Evolutionary conservation across 305 asterid genomes (phyloP).

Genomic region (Fraxinus xanthoxyloides): DNA sequence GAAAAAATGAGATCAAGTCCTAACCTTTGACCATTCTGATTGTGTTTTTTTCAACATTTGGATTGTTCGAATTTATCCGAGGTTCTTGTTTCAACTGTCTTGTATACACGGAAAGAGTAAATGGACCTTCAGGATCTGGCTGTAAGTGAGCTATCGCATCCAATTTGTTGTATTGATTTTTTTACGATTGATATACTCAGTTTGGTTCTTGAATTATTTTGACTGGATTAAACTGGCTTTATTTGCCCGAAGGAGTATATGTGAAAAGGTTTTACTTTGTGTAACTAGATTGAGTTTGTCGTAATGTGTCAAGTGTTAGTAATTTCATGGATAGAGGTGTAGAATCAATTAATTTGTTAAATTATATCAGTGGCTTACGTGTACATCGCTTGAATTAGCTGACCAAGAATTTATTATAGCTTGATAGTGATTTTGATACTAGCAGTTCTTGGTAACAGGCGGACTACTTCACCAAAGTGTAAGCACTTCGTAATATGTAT

Average conservation of each 20-base stretch:
- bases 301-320: background rate
- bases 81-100: conserved; percentile 20
- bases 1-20: background rate
- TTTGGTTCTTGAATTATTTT: background rate
- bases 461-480: background rate
- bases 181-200: background rate
- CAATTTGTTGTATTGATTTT: conserved; percentile 1
- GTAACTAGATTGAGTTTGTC: conserved; percentile 7
- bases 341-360: conserved; percentile 3
- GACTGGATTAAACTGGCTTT: background rate
- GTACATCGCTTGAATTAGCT: conserved; percentile 8
- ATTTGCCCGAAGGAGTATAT: background rate
- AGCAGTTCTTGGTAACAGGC: background rate
- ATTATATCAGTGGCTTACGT: background rate
- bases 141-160: conserved; percentile 45
- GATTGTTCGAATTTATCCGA: conserved; percentile 18
- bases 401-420: background rate
- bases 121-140: conserved; percentile 43
- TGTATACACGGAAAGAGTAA: conserved; percentile 18
- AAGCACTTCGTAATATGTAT: background rate
- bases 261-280: background rate
- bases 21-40: background rate
- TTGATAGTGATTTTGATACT: background rate
- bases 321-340: conserved; percentile 1
- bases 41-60: conserved; percentile 23